Evolutionary conservation across 192 early-diverging fungal genomes (phyloP).

Genomic region (Gigaspora rosea): DNA sequence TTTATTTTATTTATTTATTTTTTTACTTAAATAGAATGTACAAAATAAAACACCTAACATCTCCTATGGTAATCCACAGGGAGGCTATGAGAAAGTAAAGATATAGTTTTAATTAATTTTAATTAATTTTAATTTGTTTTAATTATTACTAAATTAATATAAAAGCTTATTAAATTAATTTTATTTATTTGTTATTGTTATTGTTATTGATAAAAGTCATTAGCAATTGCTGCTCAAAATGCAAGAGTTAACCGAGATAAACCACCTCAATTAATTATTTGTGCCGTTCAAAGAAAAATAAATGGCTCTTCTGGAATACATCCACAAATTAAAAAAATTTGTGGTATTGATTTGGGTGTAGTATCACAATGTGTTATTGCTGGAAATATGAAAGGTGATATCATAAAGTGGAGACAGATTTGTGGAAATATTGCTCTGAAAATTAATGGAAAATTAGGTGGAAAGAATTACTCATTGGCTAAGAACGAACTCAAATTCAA

Average conservation of each 20-base stretch:
- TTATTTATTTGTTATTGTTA: background rate
- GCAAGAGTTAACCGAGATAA: conserved; percentile 63
- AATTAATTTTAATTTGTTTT: conserved; percentile 51
- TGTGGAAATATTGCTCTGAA: conserved; percentile 89
- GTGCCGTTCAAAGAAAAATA: conserved; percentile 79
- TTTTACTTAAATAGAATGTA: conserved; percentile 38
- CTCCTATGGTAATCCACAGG: conserved; percentile 55
- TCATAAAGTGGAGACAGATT: conserved; percentile 63
- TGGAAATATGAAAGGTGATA: conserved; percentile 38
- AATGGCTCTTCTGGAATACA: conserved; percentile 78
- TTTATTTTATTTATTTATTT: background rate
- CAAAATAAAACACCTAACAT: conserved; percentile 48
- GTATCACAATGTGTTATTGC: conserved; percentile 79
- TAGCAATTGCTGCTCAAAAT: conserved; percentile 66
- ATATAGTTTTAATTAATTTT: conserved; percentile 67
- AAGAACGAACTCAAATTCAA: conserved; percentile 42
- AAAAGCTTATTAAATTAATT: background rate
- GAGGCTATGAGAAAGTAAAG: conserved; percentile 69
- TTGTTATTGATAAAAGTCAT: conserved; percentile 25
- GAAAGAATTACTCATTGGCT: conserved; percentile 65
- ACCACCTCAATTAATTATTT: conserved; percentile 81
- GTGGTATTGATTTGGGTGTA: conserved; percentile 84
- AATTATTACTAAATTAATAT: background rate
- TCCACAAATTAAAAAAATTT: conserved; percentile 82
- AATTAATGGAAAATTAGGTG: conserved; percentile 85